Evolutionary conservation across 331 rosid species (phyloP).

Genomic region (Prunus yedoensis): DNA sequence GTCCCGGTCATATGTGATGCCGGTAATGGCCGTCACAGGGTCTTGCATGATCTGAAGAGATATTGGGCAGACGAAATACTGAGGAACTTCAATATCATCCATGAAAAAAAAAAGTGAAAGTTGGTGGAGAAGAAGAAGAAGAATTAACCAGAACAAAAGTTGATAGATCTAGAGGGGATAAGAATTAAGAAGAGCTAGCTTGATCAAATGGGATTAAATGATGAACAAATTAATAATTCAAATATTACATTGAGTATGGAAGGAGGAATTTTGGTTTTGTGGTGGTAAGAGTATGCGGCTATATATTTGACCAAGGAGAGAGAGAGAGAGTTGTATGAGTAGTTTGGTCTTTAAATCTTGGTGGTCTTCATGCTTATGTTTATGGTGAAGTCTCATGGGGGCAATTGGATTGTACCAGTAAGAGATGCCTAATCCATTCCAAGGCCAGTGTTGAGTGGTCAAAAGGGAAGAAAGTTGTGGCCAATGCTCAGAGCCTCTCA

Average conservation of each 20-base stretch:
- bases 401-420: background rate
- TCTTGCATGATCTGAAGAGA: slow-evolving; percentile 50
- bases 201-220: background rate
- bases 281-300: slow-evolving; percentile 52
- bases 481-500: background rate
- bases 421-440: background rate
- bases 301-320: slow-evolving; percentile 1
- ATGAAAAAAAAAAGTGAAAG: background rate
- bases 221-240: background rate
- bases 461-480: slow-evolving; percentile 38
- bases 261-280: background rate
- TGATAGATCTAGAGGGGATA: background rate
- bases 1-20: slow-evolving; percentile 47
- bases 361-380: no score
- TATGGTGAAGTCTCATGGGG: background rate
- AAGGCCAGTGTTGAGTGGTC: slow-evolving; percentile 37
- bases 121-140: background rate
- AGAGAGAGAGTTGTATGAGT: background rate
- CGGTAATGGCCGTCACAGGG: slow-evolving; percentile 43
- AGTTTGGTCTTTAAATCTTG: no score
- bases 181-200: background rate
- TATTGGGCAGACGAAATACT: slow-evolving; percentile 42
- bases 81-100: slow-evolving; percentile 45
- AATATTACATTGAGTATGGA: background rate
- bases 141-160: background rate